These are phyloP conservation scores for Pseudocercospora fijiensis DNA, from an alignment of 2,329 filamentous ascomycete species.

Conservation along the genomic window DNA sequence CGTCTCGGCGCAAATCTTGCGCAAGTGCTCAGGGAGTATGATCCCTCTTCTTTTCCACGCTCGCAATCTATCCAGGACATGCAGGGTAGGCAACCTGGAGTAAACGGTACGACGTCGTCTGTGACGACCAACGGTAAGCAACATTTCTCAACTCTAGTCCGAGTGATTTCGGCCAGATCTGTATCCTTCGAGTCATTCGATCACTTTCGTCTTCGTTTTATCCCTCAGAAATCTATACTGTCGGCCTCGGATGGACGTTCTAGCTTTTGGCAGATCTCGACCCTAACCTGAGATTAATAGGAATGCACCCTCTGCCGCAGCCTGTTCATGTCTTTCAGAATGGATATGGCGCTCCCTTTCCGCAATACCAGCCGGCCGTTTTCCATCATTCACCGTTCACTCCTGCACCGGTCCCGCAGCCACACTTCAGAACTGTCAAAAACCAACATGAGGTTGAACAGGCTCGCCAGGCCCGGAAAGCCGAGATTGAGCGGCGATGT, in stretches of 20 bases:
- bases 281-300: constrained; percentile 24
- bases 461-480: constrained; percentile 62
- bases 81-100: constrained; percentile 28
- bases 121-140: constrained; percentile 33
- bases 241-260: neutral
- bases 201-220: constrained; percentile 2
- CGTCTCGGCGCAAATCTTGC: constrained; percentile 31
- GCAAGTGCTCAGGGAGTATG: constrained; percentile 37
- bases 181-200: neutral
- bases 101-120: constrained; percentile 24
- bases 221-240: neutral
- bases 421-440: constrained; percentile 44
- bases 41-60: constrained; percentile 33
- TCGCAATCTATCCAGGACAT: constrained; percentile 18
- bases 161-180: neutral
- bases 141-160: constrained; percentile 10
- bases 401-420: constrained; percentile 21
- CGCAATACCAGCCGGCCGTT: constrained; percentile 11
- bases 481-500: constrained; percentile 71
- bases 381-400: constrained; percentile 16
- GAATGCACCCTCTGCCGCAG: constrained; percentile 33
- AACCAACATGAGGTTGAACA: constrained; percentile 63
- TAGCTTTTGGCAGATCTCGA: constrained; percentile 2
- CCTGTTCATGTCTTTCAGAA: constrained; percentile 31
- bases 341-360: constrained; percentile 14